phyloP scores from a whole-genome alignment of 2,329 filamentous ascomycete species.

The Diaporthe vaccinii region DNA sequence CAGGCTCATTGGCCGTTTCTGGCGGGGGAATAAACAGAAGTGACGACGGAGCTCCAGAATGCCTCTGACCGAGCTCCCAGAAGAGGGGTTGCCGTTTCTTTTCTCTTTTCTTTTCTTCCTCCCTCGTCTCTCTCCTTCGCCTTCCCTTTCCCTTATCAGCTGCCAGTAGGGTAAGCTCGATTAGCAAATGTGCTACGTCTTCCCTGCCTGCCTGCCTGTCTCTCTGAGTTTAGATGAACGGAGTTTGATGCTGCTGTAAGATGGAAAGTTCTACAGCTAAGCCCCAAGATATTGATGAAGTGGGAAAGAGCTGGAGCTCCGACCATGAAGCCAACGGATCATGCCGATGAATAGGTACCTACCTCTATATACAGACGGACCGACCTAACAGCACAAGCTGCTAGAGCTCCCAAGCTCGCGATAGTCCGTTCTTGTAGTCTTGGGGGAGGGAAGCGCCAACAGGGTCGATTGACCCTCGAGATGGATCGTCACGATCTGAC shows the following conservation, averaged over 20 bases:
- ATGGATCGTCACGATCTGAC: conserved; percentile 26
- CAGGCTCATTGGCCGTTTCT: conserved; percentile 23
- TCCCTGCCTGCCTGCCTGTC: background rate
- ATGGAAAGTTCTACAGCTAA: background rate
- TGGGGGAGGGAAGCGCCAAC: background rate
- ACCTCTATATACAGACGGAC: background rate
- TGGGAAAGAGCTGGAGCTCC: background rate
- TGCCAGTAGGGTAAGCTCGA: background rate
- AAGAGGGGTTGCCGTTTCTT: background rate
- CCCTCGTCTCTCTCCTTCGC: background rate
- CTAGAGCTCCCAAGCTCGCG: conserved; percentile 24
- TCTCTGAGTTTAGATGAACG: background rate
- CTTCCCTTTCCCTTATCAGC: background rate
- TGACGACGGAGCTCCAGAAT: background rate
- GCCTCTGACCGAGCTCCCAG: conserved; percentile 15
- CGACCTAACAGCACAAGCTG: conserved; percentile 1
- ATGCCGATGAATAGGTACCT: background rate
- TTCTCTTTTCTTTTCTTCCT: background rate
- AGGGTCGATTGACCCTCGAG: background rate
- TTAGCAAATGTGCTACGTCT: background rate
- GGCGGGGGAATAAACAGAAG: conserved; percentile 12
- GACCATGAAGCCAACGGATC: background rate
- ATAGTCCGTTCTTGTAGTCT: conserved; percentile 1
- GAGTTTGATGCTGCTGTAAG: background rate
- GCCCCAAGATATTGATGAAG: background rate